Evolutionary conservation across 441 rosid genomes (phyloP), one percentile per base, ranked within the genome.

Genomic region (Aleurites moluccanus): DNA sequence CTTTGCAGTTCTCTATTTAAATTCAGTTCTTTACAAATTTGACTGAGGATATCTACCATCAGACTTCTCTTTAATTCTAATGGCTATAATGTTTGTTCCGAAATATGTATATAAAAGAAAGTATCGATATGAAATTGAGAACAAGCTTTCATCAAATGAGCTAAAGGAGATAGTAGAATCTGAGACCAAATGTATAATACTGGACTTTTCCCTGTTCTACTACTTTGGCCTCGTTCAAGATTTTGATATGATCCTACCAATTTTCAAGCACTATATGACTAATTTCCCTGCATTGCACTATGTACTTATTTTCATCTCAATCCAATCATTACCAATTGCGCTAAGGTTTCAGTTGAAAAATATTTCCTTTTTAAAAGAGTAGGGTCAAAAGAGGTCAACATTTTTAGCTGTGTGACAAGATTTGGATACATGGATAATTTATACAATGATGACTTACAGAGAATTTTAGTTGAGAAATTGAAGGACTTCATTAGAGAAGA

Each of bases 1-100:
- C 73, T 0, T 83, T 84, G 47, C 88, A 86, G 73, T 81, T 8
- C 8, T 86, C 40, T 87, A 84, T 53, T 61, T 84, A 28, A 85
- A 85, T 67, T 83, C 93, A 10, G 90, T 86, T 61, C 86, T 86
- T 16, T 84, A 83, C 89, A 89, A 86, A 64, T 89, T 87, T 49
- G 55, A 79, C 44, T 82, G 90, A 63, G 91, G 88, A 0, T 86
- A 87, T 74, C 75, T 86, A 1, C 91, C 90, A 0, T 55, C 87
- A 28, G 86, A 79, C 28, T 87, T 87, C 25, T 86, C 90, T 1
- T 75, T 81, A 0, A 45, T 79, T 50, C 77, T 86, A 1, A 83
- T 85, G 84, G 25, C 73, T 3, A 70, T 86, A 50, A 87, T 84
- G 90, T 84, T 74, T 9, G 79, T 80, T 0, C 86, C 91, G 90